A percentile compares a stretch with the other conserved stretches of the same genome.
Conservation (phyloP, 2,329 filamentous ascomycete genomes). For the Tolypocladium pustulatum region DNA sequence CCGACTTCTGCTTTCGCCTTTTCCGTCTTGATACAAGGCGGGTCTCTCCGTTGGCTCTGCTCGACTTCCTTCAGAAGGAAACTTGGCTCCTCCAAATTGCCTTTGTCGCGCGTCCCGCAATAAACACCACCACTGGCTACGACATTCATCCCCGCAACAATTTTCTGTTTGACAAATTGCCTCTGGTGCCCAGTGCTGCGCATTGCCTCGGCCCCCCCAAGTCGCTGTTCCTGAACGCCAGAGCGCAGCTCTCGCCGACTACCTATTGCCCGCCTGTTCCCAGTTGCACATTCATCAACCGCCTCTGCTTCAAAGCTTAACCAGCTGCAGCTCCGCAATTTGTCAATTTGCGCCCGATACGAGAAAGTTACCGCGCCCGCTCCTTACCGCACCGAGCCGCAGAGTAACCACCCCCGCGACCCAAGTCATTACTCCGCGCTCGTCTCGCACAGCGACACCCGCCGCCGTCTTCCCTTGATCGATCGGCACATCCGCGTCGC, state of each 20-base stretch:
- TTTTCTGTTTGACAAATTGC: background rate
- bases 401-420: background rate
- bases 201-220: background rate
- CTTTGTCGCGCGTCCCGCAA: background rate
- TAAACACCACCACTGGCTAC: background rate
- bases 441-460: background rate
- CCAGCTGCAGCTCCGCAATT: background rate
- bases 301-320: background rate
- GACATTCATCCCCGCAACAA: background rate
- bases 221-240: background rate
- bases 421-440: background rate
- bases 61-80: background rate
- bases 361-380: background rate
- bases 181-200: background rate
- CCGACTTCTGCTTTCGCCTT: background rate
- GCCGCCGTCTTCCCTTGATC: background rate
- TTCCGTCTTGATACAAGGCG: background rate
- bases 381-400: background rate
- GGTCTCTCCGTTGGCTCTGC: background rate
- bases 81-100: background rate
- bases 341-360: background rate
- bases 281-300: background rate
- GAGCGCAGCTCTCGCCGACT: no score
- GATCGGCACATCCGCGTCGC: background rate
- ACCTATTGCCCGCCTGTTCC: background rate